phyloP scores from a whole-genome alignment of 345 rosid species.

The Aquilaria yunnanensis region DNA sequence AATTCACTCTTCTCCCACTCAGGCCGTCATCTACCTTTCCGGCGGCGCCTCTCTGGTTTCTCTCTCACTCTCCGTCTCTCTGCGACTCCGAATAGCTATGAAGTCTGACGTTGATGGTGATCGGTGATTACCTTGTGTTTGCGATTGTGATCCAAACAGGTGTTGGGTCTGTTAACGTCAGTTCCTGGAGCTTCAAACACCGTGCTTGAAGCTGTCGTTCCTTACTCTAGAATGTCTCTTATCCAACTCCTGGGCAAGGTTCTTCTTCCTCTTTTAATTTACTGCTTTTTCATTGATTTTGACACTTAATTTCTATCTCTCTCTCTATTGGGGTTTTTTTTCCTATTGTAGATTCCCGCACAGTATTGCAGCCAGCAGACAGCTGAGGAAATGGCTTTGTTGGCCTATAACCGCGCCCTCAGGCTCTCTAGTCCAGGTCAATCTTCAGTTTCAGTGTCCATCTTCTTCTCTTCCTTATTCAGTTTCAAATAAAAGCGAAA shows the following conservation, averaged over 20 bases:
- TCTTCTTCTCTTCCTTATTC: not conserved
- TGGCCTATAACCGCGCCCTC: slow-evolving; percentile 88
- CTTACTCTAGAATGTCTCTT: slow-evolving; percentile 62
- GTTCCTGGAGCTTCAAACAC: slow-evolving; percentile 91
- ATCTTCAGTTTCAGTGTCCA: not conserved
- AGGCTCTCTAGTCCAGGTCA: slow-evolving; percentile 77
- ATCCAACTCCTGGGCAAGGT: slow-evolving; percentile 77
- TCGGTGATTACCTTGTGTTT: not conserved
- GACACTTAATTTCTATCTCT: not conserved
- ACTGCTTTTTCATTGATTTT: slow-evolving; percentile 1
- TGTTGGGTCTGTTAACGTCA: slow-evolving; percentile 68
- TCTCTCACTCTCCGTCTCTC: slow-evolving; percentile 3
- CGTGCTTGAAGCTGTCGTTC: slow-evolving; percentile 77
- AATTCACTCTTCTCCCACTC: slow-evolving; percentile 61
- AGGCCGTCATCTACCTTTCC: slow-evolving; percentile 68
- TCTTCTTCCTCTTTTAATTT: not conserved
- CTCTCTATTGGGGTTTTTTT: not conserved
- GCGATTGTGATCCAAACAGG: slow-evolving; percentile 27
- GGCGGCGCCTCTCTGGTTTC: slow-evolving; percentile 89
- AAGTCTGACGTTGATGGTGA: not conserved
- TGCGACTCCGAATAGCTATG: not conserved
- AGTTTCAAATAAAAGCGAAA: not conserved
- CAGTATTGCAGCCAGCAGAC: slow-evolving; percentile 48
- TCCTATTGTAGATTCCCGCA: slow-evolving; percentile 51
- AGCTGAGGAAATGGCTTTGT: slow-evolving; percentile 65